Evolutionary conservation across 495 filamentous ascomycete species (phyloP).

Genomic region (Aspergillus mulundensis): DNA sequence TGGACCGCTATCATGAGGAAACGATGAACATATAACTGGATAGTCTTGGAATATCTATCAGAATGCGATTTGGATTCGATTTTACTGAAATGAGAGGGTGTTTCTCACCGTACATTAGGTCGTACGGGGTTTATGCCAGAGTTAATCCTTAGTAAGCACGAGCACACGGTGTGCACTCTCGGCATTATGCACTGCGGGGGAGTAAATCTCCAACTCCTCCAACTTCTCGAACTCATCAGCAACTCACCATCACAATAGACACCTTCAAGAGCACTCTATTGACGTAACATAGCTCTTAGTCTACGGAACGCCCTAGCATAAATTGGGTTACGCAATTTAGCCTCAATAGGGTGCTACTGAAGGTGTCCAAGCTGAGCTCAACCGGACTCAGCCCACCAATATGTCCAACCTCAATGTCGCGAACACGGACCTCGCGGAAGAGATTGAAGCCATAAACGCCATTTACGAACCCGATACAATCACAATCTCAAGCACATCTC

Average conservation of each 20-base stretch:
- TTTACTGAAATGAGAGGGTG: too few species aligned
- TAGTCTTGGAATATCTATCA: background rate
- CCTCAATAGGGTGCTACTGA: background rate
- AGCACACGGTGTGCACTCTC: background rate
- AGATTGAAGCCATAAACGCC: constrained; percentile 85
- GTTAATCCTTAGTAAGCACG: background rate
- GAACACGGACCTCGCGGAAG: constrained; percentile 69
- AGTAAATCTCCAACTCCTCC: constrained; percentile 1
- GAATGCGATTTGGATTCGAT: too few species aligned
- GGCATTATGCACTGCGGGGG: background rate
- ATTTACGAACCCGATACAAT: constrained; percentile 79
- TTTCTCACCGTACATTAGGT: too few species aligned
- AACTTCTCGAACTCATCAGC: background rate
- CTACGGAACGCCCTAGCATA: background rate
- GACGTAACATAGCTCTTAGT: background rate
- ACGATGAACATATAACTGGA: background rate
- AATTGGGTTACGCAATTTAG: background rate
- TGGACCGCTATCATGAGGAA: background rate
- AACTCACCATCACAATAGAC: background rate
- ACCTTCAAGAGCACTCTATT: background rate
- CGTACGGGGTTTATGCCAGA: too few species aligned
- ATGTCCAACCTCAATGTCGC: constrained; percentile 19
- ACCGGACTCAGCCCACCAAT: background rate
- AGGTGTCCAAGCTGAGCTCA: background rate
- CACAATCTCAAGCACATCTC: constrained; percentile 29